Conservation (phyloP, 345 rosid genomes). For the Psidium guajava region DNA sequence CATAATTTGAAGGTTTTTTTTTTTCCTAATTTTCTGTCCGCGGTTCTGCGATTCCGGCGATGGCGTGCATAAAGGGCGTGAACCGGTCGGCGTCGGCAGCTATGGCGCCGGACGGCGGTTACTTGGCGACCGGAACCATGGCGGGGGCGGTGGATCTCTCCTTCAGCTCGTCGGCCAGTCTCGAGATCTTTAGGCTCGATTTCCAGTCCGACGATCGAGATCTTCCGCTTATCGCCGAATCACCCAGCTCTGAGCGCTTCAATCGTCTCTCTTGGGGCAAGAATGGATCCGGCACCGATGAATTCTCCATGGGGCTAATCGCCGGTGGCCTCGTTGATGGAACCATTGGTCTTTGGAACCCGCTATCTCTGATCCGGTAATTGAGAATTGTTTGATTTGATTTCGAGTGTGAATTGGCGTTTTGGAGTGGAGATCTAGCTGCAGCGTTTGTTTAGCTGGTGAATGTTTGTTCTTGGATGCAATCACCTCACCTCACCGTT, state of each 20-base stretch:
- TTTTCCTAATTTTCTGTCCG: neutral
- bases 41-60: conserved; percentile 2
- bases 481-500: neutral
- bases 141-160: conserved; percentile 98
- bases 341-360: conserved; percentile 84
- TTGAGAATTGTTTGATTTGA: neutral
- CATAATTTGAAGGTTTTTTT: neutral
- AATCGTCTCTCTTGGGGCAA: conserved; percentile 89
- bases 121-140: conserved; percentile 99
- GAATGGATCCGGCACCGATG: conserved; percentile 79
- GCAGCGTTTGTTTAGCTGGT: neutral
- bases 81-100: conserved; percentile 95
- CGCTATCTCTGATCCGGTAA: conserved; percentile 66
- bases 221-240: conserved; percentile 65
- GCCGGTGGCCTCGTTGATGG: conserved; percentile 99
- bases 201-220: conserved; percentile 90
- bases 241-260: conserved; percentile 87
- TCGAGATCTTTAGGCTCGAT: conserved; percentile 96
- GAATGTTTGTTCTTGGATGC: neutral
- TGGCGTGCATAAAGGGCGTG: conserved; percentile 92
- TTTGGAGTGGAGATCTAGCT: neutral
- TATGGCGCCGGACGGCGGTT: conserved; percentile 85
- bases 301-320: conserved; percentile 67
- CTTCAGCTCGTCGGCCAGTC: conserved; percentile 82
- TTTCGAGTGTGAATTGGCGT: neutral